phyloP scores from a whole-genome alignment of 179 eudicot species.

The Silene coronaria region DNA sequence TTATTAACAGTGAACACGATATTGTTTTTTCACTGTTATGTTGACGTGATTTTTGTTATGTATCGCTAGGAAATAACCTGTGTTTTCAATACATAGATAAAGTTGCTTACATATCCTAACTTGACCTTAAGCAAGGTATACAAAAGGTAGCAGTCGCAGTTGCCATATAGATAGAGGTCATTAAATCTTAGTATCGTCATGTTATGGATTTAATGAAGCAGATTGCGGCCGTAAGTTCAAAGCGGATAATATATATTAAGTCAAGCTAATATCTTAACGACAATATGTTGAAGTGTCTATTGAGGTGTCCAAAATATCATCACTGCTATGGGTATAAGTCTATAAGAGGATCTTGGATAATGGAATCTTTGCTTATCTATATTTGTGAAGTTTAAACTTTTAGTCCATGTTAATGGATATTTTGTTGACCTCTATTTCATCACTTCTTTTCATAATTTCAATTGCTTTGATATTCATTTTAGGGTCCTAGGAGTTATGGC shows the following conservation, averaged over 20 bases:
- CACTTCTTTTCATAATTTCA: not conserved
- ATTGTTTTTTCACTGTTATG: not conserved
- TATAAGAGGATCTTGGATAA: no score
- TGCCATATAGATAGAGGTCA: not conserved
- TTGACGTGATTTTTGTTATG: not conserved
- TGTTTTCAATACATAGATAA: not conserved
- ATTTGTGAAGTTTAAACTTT: not conserved
- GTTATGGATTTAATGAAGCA: not conserved
- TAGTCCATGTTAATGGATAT: not conserved
- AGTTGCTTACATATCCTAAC: not conserved
- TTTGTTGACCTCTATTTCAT: not conserved
- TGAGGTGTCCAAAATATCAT: not conserved
- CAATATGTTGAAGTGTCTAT: not conserved
- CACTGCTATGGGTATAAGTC: not conserved
- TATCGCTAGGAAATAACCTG: not conserved
- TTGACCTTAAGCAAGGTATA: no score
- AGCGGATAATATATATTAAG: not conserved
- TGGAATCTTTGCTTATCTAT: not conserved
- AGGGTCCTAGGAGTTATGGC: slow-evolving; percentile 82
- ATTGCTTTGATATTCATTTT: slow-evolving; percentile 15
- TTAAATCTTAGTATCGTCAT: not conserved
- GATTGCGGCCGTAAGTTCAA: not conserved
- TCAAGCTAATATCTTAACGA: not conserved
- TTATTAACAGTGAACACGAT: not conserved
- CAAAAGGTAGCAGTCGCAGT: no score